Conservation (phyloP, 2,329 filamentous ascomycete species). For the Calonectria pseudoturangicola region DNA sequence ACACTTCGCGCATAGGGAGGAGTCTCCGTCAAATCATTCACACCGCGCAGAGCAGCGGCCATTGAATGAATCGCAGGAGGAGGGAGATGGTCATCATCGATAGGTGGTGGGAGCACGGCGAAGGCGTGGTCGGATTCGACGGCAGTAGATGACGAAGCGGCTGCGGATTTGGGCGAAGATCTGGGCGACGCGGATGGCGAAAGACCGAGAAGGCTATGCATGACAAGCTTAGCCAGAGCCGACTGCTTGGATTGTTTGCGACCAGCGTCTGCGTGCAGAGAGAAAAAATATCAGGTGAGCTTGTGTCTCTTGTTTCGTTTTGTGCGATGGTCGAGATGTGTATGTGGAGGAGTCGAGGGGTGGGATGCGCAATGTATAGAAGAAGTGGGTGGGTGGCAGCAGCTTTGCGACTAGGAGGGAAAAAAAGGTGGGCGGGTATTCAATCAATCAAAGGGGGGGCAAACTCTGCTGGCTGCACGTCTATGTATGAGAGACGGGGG, state of each 20-base stretch:
- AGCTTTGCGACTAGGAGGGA: conserved; percentile 20
- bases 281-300: conserved; percentile 41
- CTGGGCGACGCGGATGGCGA: conserved; percentile 55
- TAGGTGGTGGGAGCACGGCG: conserved; percentile 59
- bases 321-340: conserved; percentile 35
- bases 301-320: conserved; percentile 34
- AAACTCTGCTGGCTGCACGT: conserved; percentile 18
- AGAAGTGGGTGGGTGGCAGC: conserved; percentile 32
- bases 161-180: conserved; percentile 54
- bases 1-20: conserved; percentile 75
- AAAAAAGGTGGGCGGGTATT: conserved; percentile 46
- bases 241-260: conserved; percentile 64
- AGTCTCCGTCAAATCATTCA: conserved; percentile 70
- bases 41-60: conserved; percentile 63
- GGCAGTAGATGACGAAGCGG: conserved; percentile 55
- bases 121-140: conserved; percentile 58
- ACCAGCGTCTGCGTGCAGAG: conserved; percentile 54
- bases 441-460: conserved; percentile 31
- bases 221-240: conserved; percentile 66
- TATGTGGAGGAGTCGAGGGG: conserved; percentile 28
- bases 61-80: conserved; percentile 60
- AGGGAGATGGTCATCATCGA: conserved; percentile 57
- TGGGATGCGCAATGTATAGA: conserved; percentile 16
- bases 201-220: conserved; percentile 64
- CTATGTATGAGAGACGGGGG: conserved; percentile 17